Evolutionary conservation across 352 stramenopile genomes (phyloP).

Genomic region (Plasmopara halstedii): DNA sequence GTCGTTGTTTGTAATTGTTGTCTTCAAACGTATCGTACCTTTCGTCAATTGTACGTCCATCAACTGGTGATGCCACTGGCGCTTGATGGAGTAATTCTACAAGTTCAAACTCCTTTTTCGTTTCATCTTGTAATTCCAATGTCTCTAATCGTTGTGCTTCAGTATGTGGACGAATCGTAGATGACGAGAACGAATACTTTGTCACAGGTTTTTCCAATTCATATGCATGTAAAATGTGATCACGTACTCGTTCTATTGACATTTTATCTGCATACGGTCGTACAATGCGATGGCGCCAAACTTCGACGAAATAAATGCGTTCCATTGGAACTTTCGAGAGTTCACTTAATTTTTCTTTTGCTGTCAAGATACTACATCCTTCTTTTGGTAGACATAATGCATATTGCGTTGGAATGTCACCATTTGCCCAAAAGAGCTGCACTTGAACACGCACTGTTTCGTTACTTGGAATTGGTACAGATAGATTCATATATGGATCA

Average conservation of each 20-base stretch:
- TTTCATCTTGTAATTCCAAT: conserved; percentile 8
- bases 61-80: conserved; percentile 46
- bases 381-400: conserved; percentile 48
- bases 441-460: conserved; percentile 46
- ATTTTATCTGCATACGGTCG: conserved; percentile 37
- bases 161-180: conserved; percentile 34
- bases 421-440: conserved; percentile 69
- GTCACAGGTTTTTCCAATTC: conserved; percentile 73
- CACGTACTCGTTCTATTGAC: conserved; percentile 38
- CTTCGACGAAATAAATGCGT: conserved; percentile 65
- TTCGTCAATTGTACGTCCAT: conserved; percentile 22
- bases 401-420: conserved; percentile 70
- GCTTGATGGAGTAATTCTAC: conserved; percentile 69
- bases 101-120: conserved; percentile 47
- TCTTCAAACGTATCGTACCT: conserved; percentile 26
- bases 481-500: conserved; percentile 87
- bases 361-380: conserved; percentile 35
- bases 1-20: conserved; percentile 45
- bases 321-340: conserved; percentile 35
- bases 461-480: conserved; percentile 77
- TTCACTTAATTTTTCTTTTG: conserved; percentile 49
- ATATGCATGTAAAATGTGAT: conserved; percentile 76
- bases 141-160: conserved; percentile 16
- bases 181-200: conserved; percentile 65
- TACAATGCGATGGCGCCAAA: conserved; percentile 62